Percentiles rank a stretch among this genome's conserved stretches.
These are phyloP conservation scores for Adiantum capillusveneris DNA, from an alignment of 75 land plant genomes.

Conservation along the genomic window DNA sequence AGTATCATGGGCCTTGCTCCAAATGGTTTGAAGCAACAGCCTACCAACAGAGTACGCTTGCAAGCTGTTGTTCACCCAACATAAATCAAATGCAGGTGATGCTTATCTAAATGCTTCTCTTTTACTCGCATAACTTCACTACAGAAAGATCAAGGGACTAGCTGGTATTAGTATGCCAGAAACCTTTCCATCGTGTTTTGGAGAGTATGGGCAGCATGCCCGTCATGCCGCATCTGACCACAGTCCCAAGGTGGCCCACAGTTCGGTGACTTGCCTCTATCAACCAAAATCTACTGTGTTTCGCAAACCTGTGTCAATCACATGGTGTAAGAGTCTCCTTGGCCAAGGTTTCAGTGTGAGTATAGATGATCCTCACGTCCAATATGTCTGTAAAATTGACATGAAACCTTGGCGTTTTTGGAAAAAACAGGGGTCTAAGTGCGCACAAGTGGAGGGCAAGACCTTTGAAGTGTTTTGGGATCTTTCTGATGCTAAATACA, in stretches of 20 bases:
- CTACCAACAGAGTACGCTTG: too few relatives aligned
- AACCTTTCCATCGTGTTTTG: conserved; percentile 15
- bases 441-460: conserved; percentile 27
- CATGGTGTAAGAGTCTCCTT: conserved; percentile 42
- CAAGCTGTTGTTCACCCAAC: too few relatives aligned
- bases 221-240: background rate
- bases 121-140: too few relatives aligned
- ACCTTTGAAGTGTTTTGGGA: conserved; percentile 50
- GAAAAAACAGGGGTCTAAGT: conserved; percentile 45
- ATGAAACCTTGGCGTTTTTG: conserved; percentile 53
- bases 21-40: too few relatives aligned
- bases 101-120: too few relatives aligned
- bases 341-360: conserved; percentile 35
- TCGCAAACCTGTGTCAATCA: conserved; percentile 24
- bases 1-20: too few relatives aligned
- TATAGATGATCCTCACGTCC: conserved; percentile 22
- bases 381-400: conserved; percentile 39
- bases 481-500: conserved; percentile 40
- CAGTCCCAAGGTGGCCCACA: conserved; percentile 15
- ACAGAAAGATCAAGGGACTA: too few relatives aligned
- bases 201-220: background rate
- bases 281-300: conserved; percentile 23
- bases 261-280: conserved; percentile 30
- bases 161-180: too few relatives aligned
- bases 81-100: too few relatives aligned